Evolutionary conservation across 306 rosid genomes (phyloP).

Genomic region (Quercus glauca): DNA sequence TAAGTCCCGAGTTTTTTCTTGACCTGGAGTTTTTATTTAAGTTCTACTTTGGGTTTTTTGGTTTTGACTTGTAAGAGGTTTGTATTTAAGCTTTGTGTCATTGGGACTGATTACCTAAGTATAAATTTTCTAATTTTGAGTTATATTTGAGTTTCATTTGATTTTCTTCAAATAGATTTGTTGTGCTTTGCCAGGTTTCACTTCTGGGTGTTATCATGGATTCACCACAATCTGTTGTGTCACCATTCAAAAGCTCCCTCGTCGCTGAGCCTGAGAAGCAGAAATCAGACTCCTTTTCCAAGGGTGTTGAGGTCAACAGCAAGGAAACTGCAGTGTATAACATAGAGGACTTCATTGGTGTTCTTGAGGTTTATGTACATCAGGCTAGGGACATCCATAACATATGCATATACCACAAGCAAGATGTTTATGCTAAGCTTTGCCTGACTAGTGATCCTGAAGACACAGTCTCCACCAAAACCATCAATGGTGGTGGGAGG

Average conservation of each 20-base stretch:
- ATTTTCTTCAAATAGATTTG: conserved; percentile 15
- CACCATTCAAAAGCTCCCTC: conserved; percentile 56
- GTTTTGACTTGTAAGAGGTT: conserved; percentile 1
- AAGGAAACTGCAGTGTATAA: conserved; percentile 33
- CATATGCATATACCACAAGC: conserved; percentile 96
- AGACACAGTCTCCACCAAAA: conserved; percentile 61
- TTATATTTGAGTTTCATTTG: conserved; percentile 13
- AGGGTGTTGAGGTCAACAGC: conserved; percentile 50
- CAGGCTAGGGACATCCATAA: conserved; percentile 91
- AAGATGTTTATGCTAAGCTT: conserved; percentile 94
- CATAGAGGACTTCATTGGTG: conserved; percentile 51
- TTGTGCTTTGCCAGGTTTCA: conserved; percentile 37
- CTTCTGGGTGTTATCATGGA: conserved; percentile 51
- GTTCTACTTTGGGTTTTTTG: not conserved
- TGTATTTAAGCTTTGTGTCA: conserved; percentile 1
- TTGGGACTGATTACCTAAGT: not conserved
- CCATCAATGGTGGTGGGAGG: conserved; percentile 90
- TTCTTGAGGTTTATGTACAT: conserved; percentile 67
- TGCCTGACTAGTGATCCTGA: conserved; percentile 68
- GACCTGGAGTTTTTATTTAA: not conserved
- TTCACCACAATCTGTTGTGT: conserved; percentile 90
- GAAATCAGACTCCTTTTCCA: conserved; percentile 39
- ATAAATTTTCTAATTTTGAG: not conserved
- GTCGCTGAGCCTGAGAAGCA: conserved; percentile 43
- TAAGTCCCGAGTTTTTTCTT: not conserved